Evolutionary conservation across 192 early-diverging fungal genomes (phyloP).

Genomic region (Anaeromyces robustus): DNA sequence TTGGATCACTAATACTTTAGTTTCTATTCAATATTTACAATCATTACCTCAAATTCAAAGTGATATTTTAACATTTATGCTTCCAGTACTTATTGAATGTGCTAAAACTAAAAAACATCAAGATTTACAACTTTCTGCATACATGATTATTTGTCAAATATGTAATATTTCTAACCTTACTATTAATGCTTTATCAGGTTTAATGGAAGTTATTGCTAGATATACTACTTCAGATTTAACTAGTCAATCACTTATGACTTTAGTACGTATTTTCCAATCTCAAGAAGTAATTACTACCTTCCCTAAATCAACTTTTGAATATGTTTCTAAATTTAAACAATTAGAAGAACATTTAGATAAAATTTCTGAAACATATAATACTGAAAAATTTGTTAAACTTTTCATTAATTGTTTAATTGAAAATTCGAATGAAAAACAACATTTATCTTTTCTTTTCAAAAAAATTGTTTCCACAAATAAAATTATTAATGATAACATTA

Average conservation of each 20-base stretch:
- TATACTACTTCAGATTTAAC: slow-evolving; percentile 6
- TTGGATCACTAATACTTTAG: slow-evolving; percentile 1
- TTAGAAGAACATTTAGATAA: background rate
- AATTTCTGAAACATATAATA: background rate
- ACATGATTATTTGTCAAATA: slow-evolving; percentile 54
- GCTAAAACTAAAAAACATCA: slow-evolving; percentile 3
- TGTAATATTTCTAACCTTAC: slow-evolving; percentile 27
- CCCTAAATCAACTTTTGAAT: background rate
- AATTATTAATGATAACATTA: background rate
- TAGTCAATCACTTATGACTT: background rate
- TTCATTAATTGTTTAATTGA: background rate
- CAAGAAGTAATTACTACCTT: background rate
- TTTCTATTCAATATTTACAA: background rate
- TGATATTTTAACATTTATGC: slow-evolving; percentile 32
- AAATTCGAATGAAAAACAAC: background rate
- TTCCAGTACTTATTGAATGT: slow-evolving; percentile 35
- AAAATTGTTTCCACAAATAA: background rate
- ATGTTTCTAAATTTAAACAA: background rate
- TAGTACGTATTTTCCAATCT: background rate
- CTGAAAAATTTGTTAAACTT: background rate
- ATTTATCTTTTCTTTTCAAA: background rate
- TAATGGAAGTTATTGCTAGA: slow-evolving; percentile 24
- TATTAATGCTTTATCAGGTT: slow-evolving; percentile 17
- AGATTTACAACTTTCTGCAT: slow-evolving; percentile 16
- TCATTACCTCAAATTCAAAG: slow-evolving; percentile 24